Evolutionary conservation across 106 monocot species (phyloP), one percentile per base, ranked within the genome.

Genomic region (Dioscorea zingiberensis): DNA sequence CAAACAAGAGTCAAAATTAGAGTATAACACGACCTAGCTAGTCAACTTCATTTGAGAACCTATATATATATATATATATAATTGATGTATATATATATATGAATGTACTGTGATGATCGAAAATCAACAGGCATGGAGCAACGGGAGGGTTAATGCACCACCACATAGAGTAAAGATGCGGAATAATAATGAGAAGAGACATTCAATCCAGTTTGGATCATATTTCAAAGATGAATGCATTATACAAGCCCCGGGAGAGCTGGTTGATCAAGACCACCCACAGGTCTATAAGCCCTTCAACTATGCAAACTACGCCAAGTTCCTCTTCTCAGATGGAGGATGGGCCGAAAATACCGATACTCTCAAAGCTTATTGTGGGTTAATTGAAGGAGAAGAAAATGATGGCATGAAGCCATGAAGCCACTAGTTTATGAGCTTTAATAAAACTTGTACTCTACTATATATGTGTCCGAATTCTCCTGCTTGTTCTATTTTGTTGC

Each of bases 41-140:
- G n/a, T n/a, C n/a, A n/a, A n/a, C n/a, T n/a, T n/a, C n/a, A n/a
- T n/a, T n/a, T 57, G 10, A 57, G 3, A 10, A 22, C 21, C 16
- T 15, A 7, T 45, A 21, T 18, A 47, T 18, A 11, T 7, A 27
- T 44, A 44, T 4, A 2, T 44, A n/a, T n/a, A n/a, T n/a, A n/a
- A n/a, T n/a, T n/a, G n/a, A n/a, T n/a, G n/a, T n/a, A n/a, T n/a
- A n/a, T n/a, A n/a, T n/a, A n/a, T n/a, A n/a, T n/a, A n/a, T n/a
- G n/a, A n/a, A n/a, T n/a, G n/a, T n/a, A n/a, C n/a, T n/a, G n/a
- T n/a, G n/a, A n/a, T n/a, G n/a, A n/a, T n/a, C n/a, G n/a, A n/a
- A n/a, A n/a, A n/a, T 15, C 4, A 23, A 6, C n/a, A 81, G 81
- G 81, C 72, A 24, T 81, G 81, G 81, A 81, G 62, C 45, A 72